Conservation (phyloP, 192 early-diverging fungal species). For the Coemansia furcata region DNA sequence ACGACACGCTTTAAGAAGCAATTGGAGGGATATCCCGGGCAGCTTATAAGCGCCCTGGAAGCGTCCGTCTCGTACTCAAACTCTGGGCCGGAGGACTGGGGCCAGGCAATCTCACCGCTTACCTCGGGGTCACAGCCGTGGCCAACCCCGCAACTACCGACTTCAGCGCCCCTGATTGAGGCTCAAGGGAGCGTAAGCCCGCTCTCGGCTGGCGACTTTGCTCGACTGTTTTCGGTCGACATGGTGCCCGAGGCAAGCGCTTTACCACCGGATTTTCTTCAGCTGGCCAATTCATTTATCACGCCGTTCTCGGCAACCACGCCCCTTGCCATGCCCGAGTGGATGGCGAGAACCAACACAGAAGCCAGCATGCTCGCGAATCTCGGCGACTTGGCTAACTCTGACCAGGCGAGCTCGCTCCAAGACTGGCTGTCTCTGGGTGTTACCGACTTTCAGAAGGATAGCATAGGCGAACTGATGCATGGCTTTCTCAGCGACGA, state of each 20-base stretch:
- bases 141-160: neutral
- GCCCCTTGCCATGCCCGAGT: constrained; percentile 16
- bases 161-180: neutral
- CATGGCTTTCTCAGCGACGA: constrained; percentile 32
- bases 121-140: neutral
- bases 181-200: neutral
- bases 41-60: constrained; percentile 19
- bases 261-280: constrained; percentile 28
- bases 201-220: constrained; percentile 36
- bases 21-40: constrained; percentile 23
- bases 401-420: constrained; percentile 1
- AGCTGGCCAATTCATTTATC: constrained; percentile 40
- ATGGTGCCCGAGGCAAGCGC: constrained; percentile 37
- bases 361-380: constrained; percentile 46
- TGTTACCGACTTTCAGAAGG: constrained; percentile 13
- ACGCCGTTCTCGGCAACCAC: constrained; percentile 23
- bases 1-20: constrained; percentile 49
- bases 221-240: constrained; percentile 42
- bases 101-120: neutral
- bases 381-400: constrained; percentile 27
- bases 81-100: neutral
- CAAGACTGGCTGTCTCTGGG: constrained; percentile 34
- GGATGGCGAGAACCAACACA: constrained; percentile 22
- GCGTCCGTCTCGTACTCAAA: constrained; percentile 16
- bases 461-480: neutral